Base-by-base conservation (phyloP, 345 rosid species). In the Gossypium australe region DNA sequence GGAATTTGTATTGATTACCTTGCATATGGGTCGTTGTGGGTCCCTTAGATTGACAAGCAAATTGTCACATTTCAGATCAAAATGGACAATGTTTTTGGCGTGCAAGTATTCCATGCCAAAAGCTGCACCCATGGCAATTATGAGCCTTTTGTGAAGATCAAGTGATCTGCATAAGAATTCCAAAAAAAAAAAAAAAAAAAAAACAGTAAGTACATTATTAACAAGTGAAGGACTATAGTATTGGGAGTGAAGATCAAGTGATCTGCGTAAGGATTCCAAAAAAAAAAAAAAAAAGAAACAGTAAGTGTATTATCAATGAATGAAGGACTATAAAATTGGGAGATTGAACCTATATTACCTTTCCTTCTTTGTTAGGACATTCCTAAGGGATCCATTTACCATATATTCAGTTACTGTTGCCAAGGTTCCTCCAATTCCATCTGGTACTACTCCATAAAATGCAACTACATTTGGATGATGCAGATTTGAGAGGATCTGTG, bases 91-190 rank as follows among this genome's bases (percentile, higher is more conserved):
- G 70, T 86, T 87, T 82, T 87, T 87, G 4, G 84, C 82, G 77
- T 89, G 93, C 84, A 89, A 67, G 82, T 89, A 89, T 81, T 89
- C 94, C 94, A 89, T 89, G n/a, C 94, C 94, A 81, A 89, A 89
- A 81, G 94, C 91, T 70, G 89, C 90, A 75, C 88, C 91, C 94
- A 86, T 86, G 70, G 91, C 94, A 47, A 87, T 85, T 67, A 85
- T 80, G 72, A 85, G 88, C 83, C 80, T 87, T 78, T 81, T 86
- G 18, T 79, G 85, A 49, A 59, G 38, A 74, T 85, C 94, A 24
- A 89, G 88, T 79, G 82, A 78, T 72, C 94, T 89, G 84, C 81
- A 67, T 51, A 47, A 70, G 71, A 67, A 75, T 75, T 38, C 72
- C 27, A 52, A 64, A 47, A 20, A 68, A 47, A 20, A 20, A 20